phyloP scores from a whole-genome alignment of 257 asterid species.

The Rubia yunnanensis region DNA sequence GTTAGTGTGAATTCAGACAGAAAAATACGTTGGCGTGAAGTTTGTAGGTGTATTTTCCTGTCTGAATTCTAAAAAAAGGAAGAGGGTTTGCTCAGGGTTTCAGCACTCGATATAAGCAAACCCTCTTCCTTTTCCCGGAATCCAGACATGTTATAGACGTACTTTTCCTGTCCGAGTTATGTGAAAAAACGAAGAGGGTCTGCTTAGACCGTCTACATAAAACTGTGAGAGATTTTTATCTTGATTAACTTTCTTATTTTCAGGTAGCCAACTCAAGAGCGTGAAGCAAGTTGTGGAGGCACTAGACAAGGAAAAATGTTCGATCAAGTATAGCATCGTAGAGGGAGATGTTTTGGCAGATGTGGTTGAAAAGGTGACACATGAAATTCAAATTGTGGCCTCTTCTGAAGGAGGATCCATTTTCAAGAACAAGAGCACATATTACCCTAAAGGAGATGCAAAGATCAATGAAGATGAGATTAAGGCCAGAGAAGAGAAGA shows the following conservation, averaged over 20 bases:
- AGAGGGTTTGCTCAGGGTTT: too few species aligned
- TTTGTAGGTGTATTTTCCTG: too few species aligned
- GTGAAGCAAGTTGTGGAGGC: conserved; percentile 28
- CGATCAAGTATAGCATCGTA: conserved; percentile 19
- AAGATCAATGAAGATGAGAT: conserved; percentile 26
- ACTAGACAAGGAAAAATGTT: conserved; percentile 21
- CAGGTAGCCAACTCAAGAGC: conserved; percentile 23
- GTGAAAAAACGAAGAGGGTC: too few species aligned
- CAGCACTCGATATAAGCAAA: too few species aligned
- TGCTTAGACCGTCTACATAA: too few species aligned
- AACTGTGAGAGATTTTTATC: too few species aligned
- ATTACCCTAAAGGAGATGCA: conserved; percentile 26
- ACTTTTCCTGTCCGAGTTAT: too few species aligned
- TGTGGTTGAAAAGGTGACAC: conserved; percentile 22
- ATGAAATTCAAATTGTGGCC: conserved; percentile 21
- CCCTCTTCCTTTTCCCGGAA: too few species aligned
- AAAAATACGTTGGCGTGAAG: too few species aligned
- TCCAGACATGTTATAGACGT: too few species aligned
- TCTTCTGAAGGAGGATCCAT: conserved; percentile 26
- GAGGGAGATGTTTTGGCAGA: conserved; percentile 29
- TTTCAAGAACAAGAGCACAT: conserved; percentile 19
- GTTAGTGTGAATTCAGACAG: too few species aligned
- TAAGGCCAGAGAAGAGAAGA: conserved; percentile 23
- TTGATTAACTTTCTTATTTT: not conserved
- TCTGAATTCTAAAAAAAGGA: too few species aligned